Evolutionary conservation across 345 rosid genomes (phyloP).

Genomic region (Lepidium didymum): DNA sequence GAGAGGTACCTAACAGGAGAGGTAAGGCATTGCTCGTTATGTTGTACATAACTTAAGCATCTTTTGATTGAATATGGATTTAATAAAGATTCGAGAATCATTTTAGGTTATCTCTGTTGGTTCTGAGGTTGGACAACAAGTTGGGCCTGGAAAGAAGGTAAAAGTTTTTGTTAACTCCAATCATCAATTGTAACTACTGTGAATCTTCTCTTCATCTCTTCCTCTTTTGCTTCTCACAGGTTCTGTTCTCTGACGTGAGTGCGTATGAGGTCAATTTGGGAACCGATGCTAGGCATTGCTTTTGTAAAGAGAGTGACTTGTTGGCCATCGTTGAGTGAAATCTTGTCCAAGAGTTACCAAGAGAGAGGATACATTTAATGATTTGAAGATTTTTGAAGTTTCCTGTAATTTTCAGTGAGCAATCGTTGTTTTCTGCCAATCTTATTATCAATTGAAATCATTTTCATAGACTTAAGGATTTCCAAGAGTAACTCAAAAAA

Average conservation of each 20-base stretch:
- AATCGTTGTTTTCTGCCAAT: neutral
- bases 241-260: constrained; percentile 77
- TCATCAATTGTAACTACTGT: neutral
- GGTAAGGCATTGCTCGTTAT: constrained; percentile 36
- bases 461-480: neutral
- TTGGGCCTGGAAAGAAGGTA: constrained; percentile 81
- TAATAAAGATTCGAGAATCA: neutral
- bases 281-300: constrained; percentile 61
- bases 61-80: neutral
- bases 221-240: constrained; percentile 39
- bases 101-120: constrained; percentile 72
- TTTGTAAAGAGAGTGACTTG: constrained; percentile 76
- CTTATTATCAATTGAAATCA: neutral
- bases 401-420: neutral
- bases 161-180: neutral
- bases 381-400: neutral
- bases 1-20: constrained; percentile 82
- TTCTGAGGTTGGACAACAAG: constrained; percentile 47
- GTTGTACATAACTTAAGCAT: neutral
- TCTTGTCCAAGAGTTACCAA: neutral
- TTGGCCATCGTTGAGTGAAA: constrained; percentile 71
- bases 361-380: neutral
- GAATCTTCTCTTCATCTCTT: neutral
- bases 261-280: constrained; percentile 86
- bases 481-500: neutral